A percentile compares a stretch with the other conserved stretches of the same genome.
phyloP scores from a whole-genome alignment of 176 grass and related monocot species.

The Aegilops bicornis region DNA sequence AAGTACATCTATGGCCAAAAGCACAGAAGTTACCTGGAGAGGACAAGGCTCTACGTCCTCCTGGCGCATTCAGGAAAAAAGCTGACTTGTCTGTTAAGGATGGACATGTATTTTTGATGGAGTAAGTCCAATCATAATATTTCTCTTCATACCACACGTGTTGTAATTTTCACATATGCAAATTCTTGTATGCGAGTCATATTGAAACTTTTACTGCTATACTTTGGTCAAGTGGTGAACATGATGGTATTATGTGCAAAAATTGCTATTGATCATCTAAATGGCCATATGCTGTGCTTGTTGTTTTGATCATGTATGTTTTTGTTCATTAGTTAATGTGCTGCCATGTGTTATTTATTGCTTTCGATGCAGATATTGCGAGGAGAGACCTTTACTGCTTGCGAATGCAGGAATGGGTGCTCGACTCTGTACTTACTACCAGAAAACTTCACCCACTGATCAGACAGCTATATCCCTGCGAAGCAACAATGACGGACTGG shows the following conservation, averaged over 20 bases:
- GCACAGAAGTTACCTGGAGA: constrained; percentile 90
- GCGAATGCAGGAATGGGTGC: constrained; percentile 94
- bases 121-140: constrained; percentile 57
- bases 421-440: constrained; percentile 94
- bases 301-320: constrained; percentile 23
- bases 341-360: constrained; percentile 7
- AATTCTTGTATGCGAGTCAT: neutral
- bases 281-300: neutral
- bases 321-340: constrained; percentile 18
- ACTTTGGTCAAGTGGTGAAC: constrained; percentile 1
- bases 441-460: constrained; percentile 72
- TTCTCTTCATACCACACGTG: neutral
- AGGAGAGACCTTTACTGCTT: constrained; percentile 90
- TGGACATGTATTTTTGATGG: constrained; percentile 93
- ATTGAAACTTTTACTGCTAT: constrained; percentile 11
- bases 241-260: constrained; percentile 28
- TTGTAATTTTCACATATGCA: neutral
- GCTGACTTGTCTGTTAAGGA: constrained; percentile 86
- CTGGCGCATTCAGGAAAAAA: constrained; percentile 95
- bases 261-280: neutral
- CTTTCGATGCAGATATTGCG: constrained; percentile 74
- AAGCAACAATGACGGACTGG: constrained; percentile 62
- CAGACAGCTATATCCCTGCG: constrained; percentile 61
- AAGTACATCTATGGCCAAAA: constrained; percentile 84
- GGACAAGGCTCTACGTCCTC: constrained; percentile 74